Percentiles rank a stretch among this genome's conserved stretches.
These are phyloP conservation scores for Corchorus capsularis DNA, from an alignment of 345 rosid genomes.

Conservation along the genomic window DNA sequence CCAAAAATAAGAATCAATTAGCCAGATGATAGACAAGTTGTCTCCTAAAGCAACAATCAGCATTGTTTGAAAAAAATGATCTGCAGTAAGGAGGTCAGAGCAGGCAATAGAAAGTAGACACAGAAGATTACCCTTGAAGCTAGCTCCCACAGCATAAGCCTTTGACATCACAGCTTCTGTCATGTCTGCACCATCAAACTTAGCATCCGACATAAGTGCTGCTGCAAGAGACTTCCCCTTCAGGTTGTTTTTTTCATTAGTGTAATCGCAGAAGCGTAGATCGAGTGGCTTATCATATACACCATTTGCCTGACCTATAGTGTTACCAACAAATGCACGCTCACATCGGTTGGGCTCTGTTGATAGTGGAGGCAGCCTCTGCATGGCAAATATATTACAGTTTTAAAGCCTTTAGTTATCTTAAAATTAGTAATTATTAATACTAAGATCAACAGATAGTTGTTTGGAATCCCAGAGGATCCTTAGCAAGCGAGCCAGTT, in stretches of 20 bases:
- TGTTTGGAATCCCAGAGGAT: not conserved
- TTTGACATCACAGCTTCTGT: constrained; percentile 97
- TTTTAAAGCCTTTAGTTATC: constrained; percentile 15
- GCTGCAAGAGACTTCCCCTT: constrained; percentile 96
- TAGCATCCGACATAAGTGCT: constrained; percentile 92
- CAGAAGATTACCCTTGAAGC: constrained; percentile 74
- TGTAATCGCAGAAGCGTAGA: constrained; percentile 86
- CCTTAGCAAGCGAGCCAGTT: not conserved
- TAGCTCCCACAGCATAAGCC: constrained; percentile 96
- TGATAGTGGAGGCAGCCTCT: constrained; percentile 96
- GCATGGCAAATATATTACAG: constrained; percentile 29
- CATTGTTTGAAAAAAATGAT: not conserved
- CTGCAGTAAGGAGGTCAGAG: not conserved
- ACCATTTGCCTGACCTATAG: constrained; percentile 97
- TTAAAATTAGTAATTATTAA: not conserved
- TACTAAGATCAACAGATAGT: not conserved
- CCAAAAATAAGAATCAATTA: not conserved
- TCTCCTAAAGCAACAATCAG: not conserved
- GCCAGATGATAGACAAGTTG: not conserved
- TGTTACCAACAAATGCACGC: constrained; percentile 89
- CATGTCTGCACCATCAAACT: constrained; percentile 99
- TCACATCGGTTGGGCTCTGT: constrained; percentile 86
- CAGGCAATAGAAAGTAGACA: not conserved
- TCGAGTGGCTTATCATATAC: constrained; percentile 96
- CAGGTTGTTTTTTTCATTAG: constrained; percentile 79